Conservation (phyloP, 495 filamentous ascomycete genomes). For the Penicillium argentinense region DNA sequence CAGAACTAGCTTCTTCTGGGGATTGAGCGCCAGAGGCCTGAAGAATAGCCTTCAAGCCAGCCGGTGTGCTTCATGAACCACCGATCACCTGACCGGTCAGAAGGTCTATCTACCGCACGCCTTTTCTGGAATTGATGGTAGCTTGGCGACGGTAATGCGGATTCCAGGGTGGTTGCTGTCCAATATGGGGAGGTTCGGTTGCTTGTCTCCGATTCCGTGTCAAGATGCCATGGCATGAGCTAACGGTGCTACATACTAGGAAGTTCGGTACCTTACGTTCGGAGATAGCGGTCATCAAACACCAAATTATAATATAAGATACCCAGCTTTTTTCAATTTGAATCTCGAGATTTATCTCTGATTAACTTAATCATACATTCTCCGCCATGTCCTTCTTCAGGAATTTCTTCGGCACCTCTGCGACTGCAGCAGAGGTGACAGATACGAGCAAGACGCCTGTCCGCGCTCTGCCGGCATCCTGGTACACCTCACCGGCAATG, state of each 20-base stretch:
- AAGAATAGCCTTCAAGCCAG: constrained; percentile 21
- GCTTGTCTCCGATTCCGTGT: too few relatives aligned
- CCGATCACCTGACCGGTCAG: constrained; percentile 26
- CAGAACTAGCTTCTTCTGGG: too few relatives aligned
- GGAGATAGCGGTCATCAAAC: too few relatives aligned
- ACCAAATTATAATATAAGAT: too few relatives aligned
- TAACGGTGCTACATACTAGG: too few relatives aligned
- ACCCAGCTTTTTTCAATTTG: background rate
- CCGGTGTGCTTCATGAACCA: constrained; percentile 12
- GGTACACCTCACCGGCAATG: constrained; percentile 47
- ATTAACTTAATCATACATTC: constrained; percentile 2
- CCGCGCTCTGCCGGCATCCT: constrained; percentile 44
- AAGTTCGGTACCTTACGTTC: too few relatives aligned
- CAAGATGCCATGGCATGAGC: too few relatives aligned
- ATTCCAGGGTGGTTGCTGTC: too few relatives aligned
- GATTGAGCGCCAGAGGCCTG: too few relatives aligned
- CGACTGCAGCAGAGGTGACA: constrained; percentile 6
- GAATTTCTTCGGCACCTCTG: constrained; percentile 30
- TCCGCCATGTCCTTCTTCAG: constrained; percentile 29
- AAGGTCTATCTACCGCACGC: constrained; percentile 20
- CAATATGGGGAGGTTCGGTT: too few relatives aligned
- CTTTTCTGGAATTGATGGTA: too few relatives aligned
- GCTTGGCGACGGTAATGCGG: constrained; percentile 12
- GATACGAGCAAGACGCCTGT: constrained; percentile 25
- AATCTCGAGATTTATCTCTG: constrained; percentile 10